Evolutionary conservation across 108 stramenopile species (phyloP).

Genomic region (Nitzschia palea): DNA sequence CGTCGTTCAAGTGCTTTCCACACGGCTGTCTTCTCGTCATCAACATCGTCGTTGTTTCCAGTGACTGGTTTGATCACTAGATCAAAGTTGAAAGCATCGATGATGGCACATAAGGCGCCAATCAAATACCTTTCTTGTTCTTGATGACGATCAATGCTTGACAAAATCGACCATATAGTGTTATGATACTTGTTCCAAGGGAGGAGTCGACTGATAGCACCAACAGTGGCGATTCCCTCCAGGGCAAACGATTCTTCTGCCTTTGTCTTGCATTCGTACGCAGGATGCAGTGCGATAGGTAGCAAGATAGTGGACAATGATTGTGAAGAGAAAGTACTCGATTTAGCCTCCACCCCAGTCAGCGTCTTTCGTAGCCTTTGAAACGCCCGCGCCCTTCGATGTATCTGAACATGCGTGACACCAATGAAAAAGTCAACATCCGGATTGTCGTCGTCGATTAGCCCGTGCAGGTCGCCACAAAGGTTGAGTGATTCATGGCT

Average conservation of each 20-base stretch:
- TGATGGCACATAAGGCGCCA: constrained; percentile 70
- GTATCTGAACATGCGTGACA: constrained; percentile 93
- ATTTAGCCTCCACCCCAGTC: constrained; percentile 4
- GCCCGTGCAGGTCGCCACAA: constrained; percentile 69
- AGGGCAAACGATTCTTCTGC: constrained; percentile 69
- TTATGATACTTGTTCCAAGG: constrained; percentile 86
- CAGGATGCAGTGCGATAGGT: constrained; percentile 84
- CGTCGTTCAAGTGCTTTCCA: constrained; percentile 73
- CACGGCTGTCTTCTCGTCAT: constrained; percentile 44
- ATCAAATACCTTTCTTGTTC: constrained; percentile 79
- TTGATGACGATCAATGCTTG: constrained; percentile 65
- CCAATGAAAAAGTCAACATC: constrained; percentile 95
- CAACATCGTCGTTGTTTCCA: background rate
- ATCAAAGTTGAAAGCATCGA: constrained; percentile 87
- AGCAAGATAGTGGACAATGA: constrained; percentile 74
- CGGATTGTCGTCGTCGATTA: constrained; percentile 75
- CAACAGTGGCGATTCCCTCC: constrained; percentile 79
- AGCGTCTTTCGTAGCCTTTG: constrained; percentile 67
- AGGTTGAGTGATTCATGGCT: constrained; percentile 48
- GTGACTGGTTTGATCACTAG: constrained; percentile 35
- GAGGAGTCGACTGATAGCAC: constrained; percentile 68
- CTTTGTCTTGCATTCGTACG: constrained; percentile 80
- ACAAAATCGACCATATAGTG: constrained; percentile 63
- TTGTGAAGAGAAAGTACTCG: constrained; percentile 45
- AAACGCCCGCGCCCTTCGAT: constrained; percentile 88